These are phyloP conservation scores for Pezicula carpinea DNA, from an alignment of 2,329 filamentous ascomycete species.

Conservation along the genomic window DNA sequence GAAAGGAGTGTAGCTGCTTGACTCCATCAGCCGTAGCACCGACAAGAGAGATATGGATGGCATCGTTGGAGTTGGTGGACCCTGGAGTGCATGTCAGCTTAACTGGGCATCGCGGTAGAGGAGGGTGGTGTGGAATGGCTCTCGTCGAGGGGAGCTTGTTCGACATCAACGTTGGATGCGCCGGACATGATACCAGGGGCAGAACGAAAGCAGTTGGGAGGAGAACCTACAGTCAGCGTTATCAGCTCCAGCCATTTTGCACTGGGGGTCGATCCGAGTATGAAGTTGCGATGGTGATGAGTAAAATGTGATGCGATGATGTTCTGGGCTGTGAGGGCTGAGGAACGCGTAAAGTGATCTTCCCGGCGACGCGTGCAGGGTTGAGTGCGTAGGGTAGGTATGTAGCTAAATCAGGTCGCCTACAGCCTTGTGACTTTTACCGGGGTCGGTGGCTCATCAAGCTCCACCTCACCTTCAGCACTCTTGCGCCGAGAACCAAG, in stretches of 20 bases:
- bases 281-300: neutral
- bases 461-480: neutral
- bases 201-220: neutral
- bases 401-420: neutral
- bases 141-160: neutral
- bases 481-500: neutral
- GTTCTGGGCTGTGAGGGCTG: neutral
- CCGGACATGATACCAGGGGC: constrained; percentile 10
- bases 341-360: neutral
- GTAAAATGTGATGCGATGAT: neutral
- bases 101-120: neutral
- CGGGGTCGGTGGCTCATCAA: neutral
- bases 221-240: constrained; percentile 19
- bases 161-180: constrained; percentile 9
- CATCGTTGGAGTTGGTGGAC: constrained; percentile 38
- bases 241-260: constrained; percentile 16
- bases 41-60: constrained; percentile 56
- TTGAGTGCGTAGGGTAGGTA: neutral
- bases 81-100: constrained; percentile 16
- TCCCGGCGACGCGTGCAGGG: neutral
- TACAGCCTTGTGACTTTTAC: constrained; percentile 1
- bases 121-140: neutral
- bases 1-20: constrained; percentile 63
- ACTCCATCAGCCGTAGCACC: constrained; percentile 43
- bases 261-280: neutral